Percentiles rank a stretch among this genome's conserved stretches.
phyloP scores from a whole-genome alignment of 805 yeast genomes.

The Teunomyces cretensis region DNA sequence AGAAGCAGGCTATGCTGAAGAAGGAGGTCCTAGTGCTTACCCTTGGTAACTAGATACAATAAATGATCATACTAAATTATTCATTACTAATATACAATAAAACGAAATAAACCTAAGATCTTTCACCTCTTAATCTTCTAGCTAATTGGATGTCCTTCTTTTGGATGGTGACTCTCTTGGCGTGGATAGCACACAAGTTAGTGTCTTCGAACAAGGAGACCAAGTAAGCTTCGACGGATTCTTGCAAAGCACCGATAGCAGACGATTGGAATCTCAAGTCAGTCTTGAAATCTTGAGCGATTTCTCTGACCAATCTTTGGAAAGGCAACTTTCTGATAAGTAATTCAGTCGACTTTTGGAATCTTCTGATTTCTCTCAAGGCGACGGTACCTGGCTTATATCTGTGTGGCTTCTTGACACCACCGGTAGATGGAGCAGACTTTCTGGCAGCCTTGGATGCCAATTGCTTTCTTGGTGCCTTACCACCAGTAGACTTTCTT shows the following conservation, averaged over 20 bases:
- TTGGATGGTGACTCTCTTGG: constrained; percentile 98
- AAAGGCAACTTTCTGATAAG: constrained; percentile 95
- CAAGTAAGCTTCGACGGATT: constrained; percentile 97
- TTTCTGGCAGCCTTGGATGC: constrained; percentile 93
- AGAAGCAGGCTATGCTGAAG: constrained; percentile 35
- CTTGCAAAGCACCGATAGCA: constrained; percentile 97
- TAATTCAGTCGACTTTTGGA: constrained; percentile 93
- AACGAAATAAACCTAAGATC: constrained; percentile 52
- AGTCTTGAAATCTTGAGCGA: constrained; percentile 91
- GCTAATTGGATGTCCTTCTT: constrained; percentile 98
- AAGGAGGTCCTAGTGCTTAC: constrained; percentile 40
- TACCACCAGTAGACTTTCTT: constrained; percentile 94
- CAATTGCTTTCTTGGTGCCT: constrained; percentile 91
- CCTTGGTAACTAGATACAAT: constrained; percentile 33
- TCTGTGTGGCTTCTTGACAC: constrained; percentile 94
- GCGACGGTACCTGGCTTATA: constrained; percentile 98
- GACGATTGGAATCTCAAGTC: constrained; percentile 96
- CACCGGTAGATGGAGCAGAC: constrained; percentile 89
- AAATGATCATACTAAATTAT: constrained; percentile 4
- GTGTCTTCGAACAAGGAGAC: constrained; percentile 97
- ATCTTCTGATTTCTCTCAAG: constrained; percentile 94
- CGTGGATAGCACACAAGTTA: constrained; percentile 97
- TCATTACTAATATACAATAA: constrained; percentile 13
- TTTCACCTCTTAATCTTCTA: constrained; percentile 96
- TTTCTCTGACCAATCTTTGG: constrained; percentile 95